Conservation (phyloP, 2,329 filamentous ascomycete species). For the Aspergillus sp. region DNA sequence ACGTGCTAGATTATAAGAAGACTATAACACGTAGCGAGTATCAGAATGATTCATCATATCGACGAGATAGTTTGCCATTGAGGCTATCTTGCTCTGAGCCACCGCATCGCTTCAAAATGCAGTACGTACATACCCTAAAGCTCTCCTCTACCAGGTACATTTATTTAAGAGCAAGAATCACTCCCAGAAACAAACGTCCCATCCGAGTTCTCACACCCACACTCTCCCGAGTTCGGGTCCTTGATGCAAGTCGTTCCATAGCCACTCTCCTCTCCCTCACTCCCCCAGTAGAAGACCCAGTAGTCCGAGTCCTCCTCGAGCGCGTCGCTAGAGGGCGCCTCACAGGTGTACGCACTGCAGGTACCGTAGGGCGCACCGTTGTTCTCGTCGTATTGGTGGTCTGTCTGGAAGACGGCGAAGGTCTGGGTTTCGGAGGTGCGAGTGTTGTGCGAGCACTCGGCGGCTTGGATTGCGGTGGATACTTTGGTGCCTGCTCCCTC, state of each 20-base stretch:
- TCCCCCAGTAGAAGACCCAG: constrained; percentile 46
- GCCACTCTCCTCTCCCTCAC: constrained; percentile 20
- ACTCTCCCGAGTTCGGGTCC: constrained; percentile 38
- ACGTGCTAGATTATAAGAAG: no score
- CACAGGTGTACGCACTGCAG: constrained; percentile 45
- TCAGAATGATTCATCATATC: no score
- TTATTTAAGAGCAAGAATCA: neutral
- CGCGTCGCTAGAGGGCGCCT: constrained; percentile 29
- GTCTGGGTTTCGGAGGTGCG: constrained; percentile 34
- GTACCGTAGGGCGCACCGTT: constrained; percentile 51
- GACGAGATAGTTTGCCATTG: no score
- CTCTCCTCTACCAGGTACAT: no score
- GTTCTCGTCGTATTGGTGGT: constrained; percentile 47
- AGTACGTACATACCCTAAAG: no score
- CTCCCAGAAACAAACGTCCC: constrained; percentile 38
- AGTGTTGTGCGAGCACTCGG: constrained; percentile 42
- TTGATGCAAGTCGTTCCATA: constrained; percentile 38
- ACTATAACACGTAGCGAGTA: no score
- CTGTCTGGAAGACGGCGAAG: constrained; percentile 40
- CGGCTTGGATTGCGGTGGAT: constrained; percentile 39
- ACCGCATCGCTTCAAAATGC: no score
- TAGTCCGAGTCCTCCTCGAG: constrained; percentile 36
- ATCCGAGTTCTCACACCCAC: constrained; percentile 45
- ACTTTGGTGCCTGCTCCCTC: constrained; percentile 27
- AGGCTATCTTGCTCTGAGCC: no score